Evolutionary conservation across 2,329 filamentous ascomycete species (phyloP), one percentile per base, ranked within the genome.

Genomic region (Sporothrix mexicana): DNA sequence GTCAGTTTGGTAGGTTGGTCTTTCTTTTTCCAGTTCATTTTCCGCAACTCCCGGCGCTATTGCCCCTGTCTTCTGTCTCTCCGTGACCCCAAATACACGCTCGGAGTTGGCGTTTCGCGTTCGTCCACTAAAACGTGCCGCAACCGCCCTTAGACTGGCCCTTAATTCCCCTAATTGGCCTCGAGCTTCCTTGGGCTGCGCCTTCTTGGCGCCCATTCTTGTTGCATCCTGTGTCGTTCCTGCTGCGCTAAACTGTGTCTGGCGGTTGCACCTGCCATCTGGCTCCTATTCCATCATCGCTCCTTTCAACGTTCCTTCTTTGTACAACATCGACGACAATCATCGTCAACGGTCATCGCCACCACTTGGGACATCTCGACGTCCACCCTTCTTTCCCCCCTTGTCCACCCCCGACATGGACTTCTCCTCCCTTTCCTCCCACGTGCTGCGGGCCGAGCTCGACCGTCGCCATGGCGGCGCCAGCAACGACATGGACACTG

Each of bases 381-480:
- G 30, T 5, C 30, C 30, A 36, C 30, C 30, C 30, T 36, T 36
- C 30, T 36, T 7, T 36, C 30, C 30, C 30, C 30, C 4, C 30
- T 36, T 36, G 4, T 7, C 25, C 66, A 55, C 49, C 49, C 30
- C 12, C 41, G 20, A 55, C 20, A 66, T 70, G 59, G 67, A 69
- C 23, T 55, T 66, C 23, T 23, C 49, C 17, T 66, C 72, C 12
- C 41, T 70, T 17, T 82, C 88, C 2, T 88, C 87, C 73, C 80
- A 85, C 51, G 72, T 85, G 53, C 83, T 89, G 67, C 82, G 85
- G 66, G 85, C 85, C 75, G 88, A 90, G 78, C 82, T 90, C 23
- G 80, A 82, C 43, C 82, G 83, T 76, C 85, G 88, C 72, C 83
- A 84, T 25, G 77, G 77, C 73, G 76, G 74, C 74, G 77, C 80